A percentile compares a stretch with the other conserved stretches of the same genome.
phyloP scores from a whole-genome alignment of 768 basidiomycete genomes.

The Macrocybe gigantea region DNA sequence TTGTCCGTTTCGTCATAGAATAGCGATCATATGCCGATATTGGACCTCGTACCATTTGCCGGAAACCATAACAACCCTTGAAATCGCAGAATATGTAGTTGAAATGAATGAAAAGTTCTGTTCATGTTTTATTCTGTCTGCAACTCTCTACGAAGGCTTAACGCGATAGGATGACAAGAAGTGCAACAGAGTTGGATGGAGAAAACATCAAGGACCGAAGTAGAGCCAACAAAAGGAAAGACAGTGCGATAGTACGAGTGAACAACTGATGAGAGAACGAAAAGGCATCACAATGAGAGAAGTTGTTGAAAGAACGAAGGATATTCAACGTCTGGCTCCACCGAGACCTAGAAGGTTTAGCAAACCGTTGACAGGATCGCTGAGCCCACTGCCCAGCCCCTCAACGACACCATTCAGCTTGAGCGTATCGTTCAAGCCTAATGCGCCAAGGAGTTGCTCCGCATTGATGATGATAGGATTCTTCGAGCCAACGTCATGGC shows the following conservation, averaged over 20 bases:
- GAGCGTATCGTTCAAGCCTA: constrained; percentile 7
- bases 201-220: too few species aligned
- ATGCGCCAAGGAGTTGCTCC: constrained; percentile 8
- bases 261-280: background rate
- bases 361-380: constrained; percentile 4
- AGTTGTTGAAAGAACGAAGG: background rate
- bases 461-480: constrained; percentile 10
- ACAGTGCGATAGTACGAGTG: background rate
- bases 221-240: background rate
- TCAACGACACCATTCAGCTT: constrained; percentile 6
- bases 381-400: constrained; percentile 7
- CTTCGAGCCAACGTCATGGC: background rate
- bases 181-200: too few species aligned
- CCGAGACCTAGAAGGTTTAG: constrained; percentile 8
- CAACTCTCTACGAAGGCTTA: too few species aligned
- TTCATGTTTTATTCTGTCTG: too few species aligned
- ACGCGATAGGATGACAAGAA: too few species aligned
- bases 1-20: too few species aligned
- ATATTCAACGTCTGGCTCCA: constrained; percentile 8
- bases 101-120: too few species aligned
- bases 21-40: too few species aligned
- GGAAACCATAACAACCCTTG: too few species aligned
- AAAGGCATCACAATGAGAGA: constrained; percentile 3
- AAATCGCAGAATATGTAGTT: too few species aligned
- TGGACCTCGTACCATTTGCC: too few species aligned